Conservation (phyloP, 1,284 basidiomycete species). For the Wallemia ichthyophaga region DNA sequence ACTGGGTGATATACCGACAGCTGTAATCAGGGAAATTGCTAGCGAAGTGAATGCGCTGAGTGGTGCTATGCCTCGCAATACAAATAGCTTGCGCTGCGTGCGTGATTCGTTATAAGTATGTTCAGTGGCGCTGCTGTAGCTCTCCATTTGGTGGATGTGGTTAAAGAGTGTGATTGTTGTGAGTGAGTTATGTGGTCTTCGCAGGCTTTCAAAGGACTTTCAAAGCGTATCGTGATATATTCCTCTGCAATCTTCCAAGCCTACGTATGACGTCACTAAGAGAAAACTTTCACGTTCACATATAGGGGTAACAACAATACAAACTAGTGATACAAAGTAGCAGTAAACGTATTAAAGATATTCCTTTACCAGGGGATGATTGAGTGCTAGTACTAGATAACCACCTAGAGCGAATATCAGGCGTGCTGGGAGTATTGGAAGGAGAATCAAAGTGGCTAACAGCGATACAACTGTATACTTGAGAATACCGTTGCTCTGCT, state of each 20-base stretch:
- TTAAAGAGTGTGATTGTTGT: no score
- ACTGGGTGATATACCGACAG: neutral
- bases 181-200: no score
- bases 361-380: neutral
- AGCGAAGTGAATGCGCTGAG: neutral
- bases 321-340: neutral
- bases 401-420: neutral
- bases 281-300: no score
- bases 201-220: no score
- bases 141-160: neutral
- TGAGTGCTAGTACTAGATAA: neutral
- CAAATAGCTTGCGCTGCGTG: neutral
- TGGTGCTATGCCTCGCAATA: neutral
- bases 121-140: neutral
- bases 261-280: no score
- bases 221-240: no score
- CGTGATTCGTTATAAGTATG: neutral
- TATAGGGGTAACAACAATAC: neutral
- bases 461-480: neutral
- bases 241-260: no score
- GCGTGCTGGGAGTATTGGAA: neutral
- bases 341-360: neutral
- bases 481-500: neutral
- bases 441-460: neutral
- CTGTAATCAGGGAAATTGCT: neutral